Evolutionary conservation across 441 rosid genomes (phyloP).

Genomic region (Manihot esculenta): DNA sequence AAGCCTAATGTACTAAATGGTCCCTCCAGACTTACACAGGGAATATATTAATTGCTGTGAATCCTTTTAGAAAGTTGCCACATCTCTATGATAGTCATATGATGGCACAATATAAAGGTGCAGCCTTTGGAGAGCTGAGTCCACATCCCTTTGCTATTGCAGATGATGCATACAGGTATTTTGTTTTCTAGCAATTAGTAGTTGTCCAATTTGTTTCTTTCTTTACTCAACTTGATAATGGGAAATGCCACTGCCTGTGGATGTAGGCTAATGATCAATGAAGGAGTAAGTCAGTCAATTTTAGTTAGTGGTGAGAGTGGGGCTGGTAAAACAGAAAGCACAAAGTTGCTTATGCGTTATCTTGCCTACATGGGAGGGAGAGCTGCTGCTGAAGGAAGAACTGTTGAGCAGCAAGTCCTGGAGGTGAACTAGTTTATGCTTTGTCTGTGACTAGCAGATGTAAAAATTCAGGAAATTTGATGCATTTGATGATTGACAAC

Average conservation of each 20-base stretch:
- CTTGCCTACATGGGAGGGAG: conserved; percentile 99
- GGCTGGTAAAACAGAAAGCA: conserved; percentile 98
- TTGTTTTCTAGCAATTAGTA: conserved; percentile 9
- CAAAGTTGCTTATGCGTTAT: conserved; percentile 92
- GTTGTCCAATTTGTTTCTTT: conserved; percentile 6
- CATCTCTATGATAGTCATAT: conserved; percentile 93
- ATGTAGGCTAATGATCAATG: conserved; percentile 89
- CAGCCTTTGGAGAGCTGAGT: conserved; percentile 88
- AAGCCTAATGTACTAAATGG: conserved; percentile 32
- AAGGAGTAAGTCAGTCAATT: conserved; percentile 89
- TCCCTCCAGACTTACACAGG: conserved; percentile 86
- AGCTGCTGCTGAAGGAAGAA: conserved; percentile 91
- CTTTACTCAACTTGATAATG: conserved; percentile 17
- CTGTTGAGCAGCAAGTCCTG: conserved; percentile 96
- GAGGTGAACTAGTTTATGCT: conserved; percentile 54
- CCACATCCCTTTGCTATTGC: conserved; percentile 98
- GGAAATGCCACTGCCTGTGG: conserved; percentile 24
- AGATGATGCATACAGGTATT: conserved; percentile 90
- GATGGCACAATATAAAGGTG: conserved; percentile 99
- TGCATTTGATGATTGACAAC: conserved; percentile 7
- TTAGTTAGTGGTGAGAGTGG: conserved; percentile 99
- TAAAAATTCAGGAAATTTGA: conserved; percentile 13
- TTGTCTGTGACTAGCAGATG: conserved; percentile 9
- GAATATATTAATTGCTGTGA: conserved; percentile 90
- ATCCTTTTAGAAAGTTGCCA: conserved; percentile 89